Percentiles rank a stretch among this genome's conserved stretches.
These are phyloP conservation scores for Ephemerocybe angulata DNA, from an alignment of 768 basidiomycete genomes.

Conservation along the genomic window DNA sequence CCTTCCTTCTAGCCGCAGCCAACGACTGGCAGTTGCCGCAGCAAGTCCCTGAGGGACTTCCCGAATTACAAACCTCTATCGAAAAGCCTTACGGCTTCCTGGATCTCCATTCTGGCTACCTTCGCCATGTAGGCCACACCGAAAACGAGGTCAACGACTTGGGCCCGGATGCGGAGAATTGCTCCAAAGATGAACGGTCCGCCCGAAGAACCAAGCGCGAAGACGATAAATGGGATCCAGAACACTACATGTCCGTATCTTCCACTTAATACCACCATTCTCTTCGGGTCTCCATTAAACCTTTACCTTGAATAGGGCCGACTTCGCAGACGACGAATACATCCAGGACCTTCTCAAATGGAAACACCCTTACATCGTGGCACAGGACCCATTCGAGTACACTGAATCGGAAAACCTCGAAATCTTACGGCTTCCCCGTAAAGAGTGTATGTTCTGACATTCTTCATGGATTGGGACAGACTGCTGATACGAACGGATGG, in stretches of 20 bases:
- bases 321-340: constrained; percentile 72
- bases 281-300: constrained; percentile 3
- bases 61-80: constrained; percentile 36
- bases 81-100: constrained; percentile 73
- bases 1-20: constrained; percentile 50
- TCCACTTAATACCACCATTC: not conserved
- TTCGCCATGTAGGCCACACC: constrained; percentile 63
- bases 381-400: constrained; percentile 43
- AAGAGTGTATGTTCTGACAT: constrained; percentile 43
- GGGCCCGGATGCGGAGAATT: constrained; percentile 61
- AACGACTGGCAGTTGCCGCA: constrained; percentile 82
- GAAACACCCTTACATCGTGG: constrained; percentile 50
- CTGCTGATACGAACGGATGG: constrained; percentile 5
- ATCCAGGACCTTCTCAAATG: constrained; percentile 69
- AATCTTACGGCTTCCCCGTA: constrained; percentile 57
- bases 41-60: constrained; percentile 41
- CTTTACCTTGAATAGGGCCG: constrained; percentile 53
- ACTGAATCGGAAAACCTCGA: constrained; percentile 68
- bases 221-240: constrained; percentile 77
- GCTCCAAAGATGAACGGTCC: constrained; percentile 48
- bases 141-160: constrained; percentile 85
- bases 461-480: not conserved
- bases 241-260: constrained; percentile 70
- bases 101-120: constrained; percentile 70
- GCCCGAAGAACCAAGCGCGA: constrained; percentile 55